These are phyloP conservation scores for Aspergillus funiculosus DNA, from an alignment of 495 filamentous ascomycete genomes.

Conservation along the genomic window DNA sequence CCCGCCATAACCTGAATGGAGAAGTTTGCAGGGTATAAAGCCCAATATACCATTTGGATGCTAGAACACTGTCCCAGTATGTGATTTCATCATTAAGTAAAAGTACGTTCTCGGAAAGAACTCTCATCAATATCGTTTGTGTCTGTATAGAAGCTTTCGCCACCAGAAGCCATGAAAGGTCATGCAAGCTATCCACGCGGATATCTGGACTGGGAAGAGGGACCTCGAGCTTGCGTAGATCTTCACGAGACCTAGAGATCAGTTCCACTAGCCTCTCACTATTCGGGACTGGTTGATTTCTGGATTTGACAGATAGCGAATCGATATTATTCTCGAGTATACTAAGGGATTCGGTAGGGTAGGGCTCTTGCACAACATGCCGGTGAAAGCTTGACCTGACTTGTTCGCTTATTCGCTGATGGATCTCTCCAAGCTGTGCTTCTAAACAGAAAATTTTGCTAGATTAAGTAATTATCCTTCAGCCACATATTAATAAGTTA, in stretches of 20 bases:
- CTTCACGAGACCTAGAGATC: conserved; percentile 51
- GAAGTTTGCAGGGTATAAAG: conserved; percentile 79
- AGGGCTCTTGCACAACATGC: conserved; percentile 19
- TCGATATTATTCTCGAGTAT: conserved; percentile 59
- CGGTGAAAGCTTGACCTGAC: conserved; percentile 15
- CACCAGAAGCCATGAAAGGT: conserved; percentile 82
- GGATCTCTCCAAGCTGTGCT: conserved; percentile 69
- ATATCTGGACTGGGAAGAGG: conserved; percentile 9
- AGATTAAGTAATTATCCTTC: too few species aligned
- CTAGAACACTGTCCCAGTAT: conserved; percentile 86
- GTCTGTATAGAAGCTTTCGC: conserved; percentile 82
- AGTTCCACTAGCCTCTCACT: conserved; percentile 50
- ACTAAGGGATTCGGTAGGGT: conserved; percentile 15
- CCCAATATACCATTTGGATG: conserved; percentile 62
- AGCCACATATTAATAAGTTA: too few species aligned
- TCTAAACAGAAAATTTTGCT: conserved; percentile 80
- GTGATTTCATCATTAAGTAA: conserved; percentile 74
- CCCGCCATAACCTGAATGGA: conserved; percentile 60
- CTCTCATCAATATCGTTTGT: conserved; percentile 69
- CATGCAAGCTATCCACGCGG: conserved; percentile 50
- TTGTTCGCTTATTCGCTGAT: conserved; percentile 38
- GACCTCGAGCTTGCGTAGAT: conserved; percentile 21
- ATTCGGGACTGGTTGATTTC: conserved; percentile 48
- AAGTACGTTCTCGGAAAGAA: conserved; percentile 73
- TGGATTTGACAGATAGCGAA: conserved; percentile 59